A percentile compares a stretch with the other conserved stretches of the same genome.
Evolutionary conservation across 129 eudicot species (phyloP).

Genomic region (Tagetes erecta): DNA sequence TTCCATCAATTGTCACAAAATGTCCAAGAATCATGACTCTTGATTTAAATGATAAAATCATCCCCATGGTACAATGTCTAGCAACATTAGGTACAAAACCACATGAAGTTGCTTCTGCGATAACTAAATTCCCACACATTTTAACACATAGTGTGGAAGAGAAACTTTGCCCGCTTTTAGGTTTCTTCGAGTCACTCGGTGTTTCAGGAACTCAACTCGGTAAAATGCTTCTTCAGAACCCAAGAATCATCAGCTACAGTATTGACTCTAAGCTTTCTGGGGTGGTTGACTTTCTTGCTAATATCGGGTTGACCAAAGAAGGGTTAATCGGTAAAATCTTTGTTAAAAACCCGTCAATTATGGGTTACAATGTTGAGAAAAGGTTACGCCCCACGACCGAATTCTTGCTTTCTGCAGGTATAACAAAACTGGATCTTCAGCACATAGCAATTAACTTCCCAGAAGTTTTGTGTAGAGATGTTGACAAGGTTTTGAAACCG

Average conservation of each 20-base stretch:
- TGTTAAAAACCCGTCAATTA: constrained; percentile 76
- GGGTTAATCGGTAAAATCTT: constrained; percentile 75
- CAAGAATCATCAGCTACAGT: constrained; percentile 86
- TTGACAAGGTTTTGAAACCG: constrained; percentile 64
- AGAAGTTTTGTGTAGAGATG: constrained; percentile 88
- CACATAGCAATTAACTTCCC: constrained; percentile 69
- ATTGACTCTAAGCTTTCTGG: constrained; percentile 81
- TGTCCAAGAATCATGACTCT: constrained; percentile 89
- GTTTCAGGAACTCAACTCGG: constrained; percentile 81
- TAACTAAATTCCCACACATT: constrained; percentile 83
- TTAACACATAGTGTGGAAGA: constrained; percentile 83
- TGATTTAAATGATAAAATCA: constrained; percentile 66
- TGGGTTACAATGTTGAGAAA: constrained; percentile 90
- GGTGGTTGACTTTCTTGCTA: constrained; percentile 73
- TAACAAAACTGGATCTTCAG: constrained; percentile 67
- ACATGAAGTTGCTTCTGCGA: constrained; percentile 76
- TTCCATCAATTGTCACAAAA: constrained; percentile 69
- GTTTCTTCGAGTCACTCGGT: constrained; percentile 87
- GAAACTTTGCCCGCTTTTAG: constrained; percentile 88
- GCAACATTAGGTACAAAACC: constrained; percentile 71
- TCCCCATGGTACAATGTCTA: constrained; percentile 89
- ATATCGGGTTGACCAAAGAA: constrained; percentile 64
- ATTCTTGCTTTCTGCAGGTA: constrained; percentile 65
- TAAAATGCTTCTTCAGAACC: constrained; percentile 76
- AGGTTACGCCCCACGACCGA: constrained; percentile 80